Conservation (phyloP, 495 filamentous ascomycete genomes). For the Aspergillus ellipticus region DNA sequence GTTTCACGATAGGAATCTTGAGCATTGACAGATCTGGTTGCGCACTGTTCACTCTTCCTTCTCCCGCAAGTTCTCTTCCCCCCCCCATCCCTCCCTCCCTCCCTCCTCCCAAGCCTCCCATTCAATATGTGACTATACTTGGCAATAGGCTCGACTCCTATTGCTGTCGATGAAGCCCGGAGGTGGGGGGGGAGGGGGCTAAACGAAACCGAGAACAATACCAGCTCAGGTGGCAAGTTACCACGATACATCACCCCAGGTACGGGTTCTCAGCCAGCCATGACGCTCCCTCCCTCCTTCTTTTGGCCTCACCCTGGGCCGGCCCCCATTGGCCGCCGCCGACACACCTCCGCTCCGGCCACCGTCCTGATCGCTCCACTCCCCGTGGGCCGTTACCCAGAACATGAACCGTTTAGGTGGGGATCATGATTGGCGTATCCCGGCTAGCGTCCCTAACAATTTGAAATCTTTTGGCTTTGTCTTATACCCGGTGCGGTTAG, state of each 20-base stretch:
- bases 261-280: conserved; percentile 20
- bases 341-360: conserved; percentile 1
- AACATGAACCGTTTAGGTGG: conserved; percentile 22
- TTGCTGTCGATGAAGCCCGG: no score
- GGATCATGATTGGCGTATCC: conserved; percentile 23
- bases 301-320: not conserved
- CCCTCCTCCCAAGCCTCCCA: no score
- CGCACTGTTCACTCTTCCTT: conserved; percentile 15
- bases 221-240: no score
- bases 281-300: not conserved
- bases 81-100: not conserved
- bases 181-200: no score
- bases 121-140: no score
- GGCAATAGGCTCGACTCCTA: no score
- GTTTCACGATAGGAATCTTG: conserved; percentile 3
- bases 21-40: conserved; percentile 15
- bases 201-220: no score
- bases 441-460: conserved; percentile 16
- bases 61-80: no score
- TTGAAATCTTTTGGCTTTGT: conserved; percentile 23
- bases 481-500: conserved; percentile 12
- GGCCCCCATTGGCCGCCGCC: not conserved
- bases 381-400: conserved; percentile 21
- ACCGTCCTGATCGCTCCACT: conserved; percentile 14
- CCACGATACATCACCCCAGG: no score